Evolutionary conservation across 805 yeast species (phyloP), one percentile per base, ranked within the genome.

Genomic region (Hanseniaspora thailandica): DNA sequence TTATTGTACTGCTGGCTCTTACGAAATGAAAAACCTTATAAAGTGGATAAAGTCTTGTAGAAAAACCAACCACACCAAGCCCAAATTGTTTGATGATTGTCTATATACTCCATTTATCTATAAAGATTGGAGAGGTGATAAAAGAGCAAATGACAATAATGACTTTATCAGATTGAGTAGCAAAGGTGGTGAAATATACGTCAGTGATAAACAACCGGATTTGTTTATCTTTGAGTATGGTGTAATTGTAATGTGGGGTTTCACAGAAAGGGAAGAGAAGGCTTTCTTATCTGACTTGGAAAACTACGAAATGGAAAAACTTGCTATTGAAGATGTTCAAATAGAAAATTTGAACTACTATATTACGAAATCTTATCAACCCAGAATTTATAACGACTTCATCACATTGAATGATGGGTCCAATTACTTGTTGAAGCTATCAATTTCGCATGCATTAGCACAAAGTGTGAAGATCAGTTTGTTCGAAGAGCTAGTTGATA

Each of bases 241-340:
- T 20, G 98, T 93, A n/a, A 81, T 87, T 31, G 95, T 93, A 1
- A 69, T 93, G 71, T 93, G 98, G 98, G 98, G 98, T 0, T 93
- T 86, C 62, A 78, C 87, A 1, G 75, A 80, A 52, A 76, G 80
- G 51, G 97, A 93, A 66, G 98, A 93, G 64, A 72, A 69, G 58
- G 80, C 87, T 48, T 86, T 93, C 60, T 69, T 93, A 53, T 76
- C 76, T 48, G 97, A 90, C 62, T 70, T 93, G 59, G 95, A 90
- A n/a, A 80, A 78, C 56, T 93, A 89, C 67, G 98, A 85, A 63
- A 83, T 79, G 62, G 98, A 93, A 64, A 93, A 93, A 66, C 73
- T 93, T 34, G 85, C 96, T 0, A 80, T 79, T 45, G 96, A 67
- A 56, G 97, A 93, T 67, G 83, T 90, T 40, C 97, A 93, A 67